phyloP scores from a whole-genome alignment of 768 basidiomycete species.

The Podaxis sp. region DNA sequence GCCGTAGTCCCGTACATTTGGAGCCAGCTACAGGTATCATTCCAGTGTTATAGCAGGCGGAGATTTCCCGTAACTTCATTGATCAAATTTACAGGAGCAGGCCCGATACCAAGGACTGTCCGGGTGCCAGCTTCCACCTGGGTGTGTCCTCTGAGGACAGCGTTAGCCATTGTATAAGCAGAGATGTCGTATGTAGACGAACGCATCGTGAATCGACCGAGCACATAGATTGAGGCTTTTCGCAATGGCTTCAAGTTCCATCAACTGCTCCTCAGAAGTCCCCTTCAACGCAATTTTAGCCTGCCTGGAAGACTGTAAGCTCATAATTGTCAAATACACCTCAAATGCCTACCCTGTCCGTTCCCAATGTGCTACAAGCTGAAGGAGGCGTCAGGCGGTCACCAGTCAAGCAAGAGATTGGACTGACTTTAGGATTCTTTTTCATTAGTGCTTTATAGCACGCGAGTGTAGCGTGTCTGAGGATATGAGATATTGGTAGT shows the following conservation, averaged over 20 bases:
- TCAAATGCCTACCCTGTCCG: conserved; percentile 62
- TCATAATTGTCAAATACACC: neutral
- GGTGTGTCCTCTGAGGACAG: conserved; percentile 70
- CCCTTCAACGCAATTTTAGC: conserved; percentile 91
- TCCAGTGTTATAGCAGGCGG: conserved; percentile 55
- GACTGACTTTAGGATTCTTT: conserved; percentile 56
- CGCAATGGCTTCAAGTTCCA: conserved; percentile 84
- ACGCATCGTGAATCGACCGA: conserved; percentile 87
- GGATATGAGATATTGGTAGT: neutral
- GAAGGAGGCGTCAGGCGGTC: conserved; percentile 12
- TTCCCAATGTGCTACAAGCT: conserved; percentile 85
- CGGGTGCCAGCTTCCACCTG: conserved; percentile 81
- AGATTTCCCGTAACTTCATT: conserved; percentile 83
- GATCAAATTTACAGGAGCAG: conserved; percentile 80
- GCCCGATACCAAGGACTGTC: conserved; percentile 91
- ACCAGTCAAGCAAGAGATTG: conserved; percentile 18
- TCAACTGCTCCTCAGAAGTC: conserved; percentile 79
- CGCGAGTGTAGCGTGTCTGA: conserved; percentile 89
- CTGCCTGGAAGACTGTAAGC: conserved; percentile 58
- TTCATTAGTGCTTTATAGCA: conserved; percentile 85
- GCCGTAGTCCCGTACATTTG: neutral
- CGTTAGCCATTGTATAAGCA: neutral
- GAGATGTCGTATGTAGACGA: conserved; percentile 12
- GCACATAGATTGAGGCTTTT: conserved; percentile 89
- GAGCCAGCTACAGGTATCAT: neutral